A percentile compares a stretch with the other conserved stretches of the same genome.
phyloP scores from a whole-genome alignment of 768 basidiomycete species.

The Leccinum fibrillosum region DNA sequence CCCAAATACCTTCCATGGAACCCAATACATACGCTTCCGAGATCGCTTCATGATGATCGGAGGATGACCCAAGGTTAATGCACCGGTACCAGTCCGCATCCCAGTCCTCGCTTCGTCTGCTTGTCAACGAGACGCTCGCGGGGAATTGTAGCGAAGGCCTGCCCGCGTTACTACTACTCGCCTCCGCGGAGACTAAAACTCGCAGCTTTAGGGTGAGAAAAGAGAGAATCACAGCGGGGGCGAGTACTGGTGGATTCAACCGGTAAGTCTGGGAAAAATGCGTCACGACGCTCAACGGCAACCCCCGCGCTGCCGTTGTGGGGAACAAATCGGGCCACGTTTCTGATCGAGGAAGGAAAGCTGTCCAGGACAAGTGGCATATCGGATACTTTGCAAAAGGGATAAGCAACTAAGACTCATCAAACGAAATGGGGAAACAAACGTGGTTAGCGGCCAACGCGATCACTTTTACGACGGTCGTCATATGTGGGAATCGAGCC shows the following conservation, averaged over 20 bases:
- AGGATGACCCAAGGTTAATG: constrained; percentile 33
- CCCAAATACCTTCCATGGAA: constrained; percentile 76
- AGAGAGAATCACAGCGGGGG: constrained; percentile 68
- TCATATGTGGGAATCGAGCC: constrained; percentile 40
- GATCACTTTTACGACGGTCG: constrained; percentile 53
- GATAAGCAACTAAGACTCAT: constrained; percentile 2
- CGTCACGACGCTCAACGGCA: constrained; percentile 23
- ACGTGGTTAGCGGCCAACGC: constrained; percentile 67
- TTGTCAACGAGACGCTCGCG: constrained; percentile 4
- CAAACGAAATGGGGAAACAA: constrained; percentile 29
- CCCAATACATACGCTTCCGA: constrained; percentile 56
- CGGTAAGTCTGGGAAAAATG: constrained; percentile 46
- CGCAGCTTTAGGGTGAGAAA: constrained; percentile 53
- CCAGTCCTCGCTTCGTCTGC: constrained; percentile 51
- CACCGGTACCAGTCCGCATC: constrained; percentile 69
- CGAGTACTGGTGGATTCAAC: constrained; percentile 58
- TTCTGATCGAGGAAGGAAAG: constrained; percentile 42
- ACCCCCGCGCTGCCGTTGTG: constrained; percentile 12
- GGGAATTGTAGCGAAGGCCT: constrained; percentile 13
- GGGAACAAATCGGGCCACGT: constrained; percentile 56
- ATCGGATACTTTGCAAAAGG: constrained; percentile 53
- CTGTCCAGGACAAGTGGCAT: constrained; percentile 54
- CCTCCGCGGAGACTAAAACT: constrained; percentile 7
- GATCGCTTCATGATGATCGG: constrained; percentile 31
- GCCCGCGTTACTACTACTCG: not conserved